Evolutionary conservation across 1,284 basidiomycete species (phyloP).

Genomic region (Pisolithus thermaeus): DNA sequence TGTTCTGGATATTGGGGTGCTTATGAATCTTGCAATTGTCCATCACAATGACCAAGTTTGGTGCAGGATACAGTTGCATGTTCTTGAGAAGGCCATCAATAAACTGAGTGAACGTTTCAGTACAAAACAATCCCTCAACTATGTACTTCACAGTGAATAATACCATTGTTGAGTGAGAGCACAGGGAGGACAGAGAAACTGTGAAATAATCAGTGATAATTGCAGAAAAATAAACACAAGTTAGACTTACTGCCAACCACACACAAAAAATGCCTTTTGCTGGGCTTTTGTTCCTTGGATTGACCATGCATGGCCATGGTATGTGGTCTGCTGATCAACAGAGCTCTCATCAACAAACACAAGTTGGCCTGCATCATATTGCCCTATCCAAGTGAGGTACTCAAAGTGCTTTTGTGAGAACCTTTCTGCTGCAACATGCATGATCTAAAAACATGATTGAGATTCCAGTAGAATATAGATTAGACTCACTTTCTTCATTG

Average conservation of each 20-base stretch:
- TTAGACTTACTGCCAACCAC: slow-evolving; percentile 19
- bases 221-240: too few species aligned
- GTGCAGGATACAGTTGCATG: slow-evolving; percentile 23
- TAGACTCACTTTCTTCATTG: too few species aligned
- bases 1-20: background rate
- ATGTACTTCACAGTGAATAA: slow-evolving; percentile 24
- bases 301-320: slow-evolving; percentile 17
- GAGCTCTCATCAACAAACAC: too few species aligned
- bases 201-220: background rate
- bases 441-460: too few species aligned
- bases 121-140: slow-evolving; percentile 17
- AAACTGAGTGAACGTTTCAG: background rate
- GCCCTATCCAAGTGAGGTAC: too few species aligned
- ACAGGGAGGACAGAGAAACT: slow-evolving; percentile 19
- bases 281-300: too few species aligned
- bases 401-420: too few species aligned
- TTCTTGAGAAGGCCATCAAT: slow-evolving; percentile 24
- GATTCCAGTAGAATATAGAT: too few species aligned
- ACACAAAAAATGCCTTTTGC: slow-evolving; percentile 15
- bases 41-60: slow-evolving; percentile 10
- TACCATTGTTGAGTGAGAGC: slow-evolving; percentile 19
- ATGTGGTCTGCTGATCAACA: slow-evolving; percentile 5
- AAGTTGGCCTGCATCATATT: too few species aligned
- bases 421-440: too few species aligned
- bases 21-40: slow-evolving; percentile 12